Base-by-base conservation (phyloP, 768 basidiomycete species). In the Mycena belliarum region DNA sequence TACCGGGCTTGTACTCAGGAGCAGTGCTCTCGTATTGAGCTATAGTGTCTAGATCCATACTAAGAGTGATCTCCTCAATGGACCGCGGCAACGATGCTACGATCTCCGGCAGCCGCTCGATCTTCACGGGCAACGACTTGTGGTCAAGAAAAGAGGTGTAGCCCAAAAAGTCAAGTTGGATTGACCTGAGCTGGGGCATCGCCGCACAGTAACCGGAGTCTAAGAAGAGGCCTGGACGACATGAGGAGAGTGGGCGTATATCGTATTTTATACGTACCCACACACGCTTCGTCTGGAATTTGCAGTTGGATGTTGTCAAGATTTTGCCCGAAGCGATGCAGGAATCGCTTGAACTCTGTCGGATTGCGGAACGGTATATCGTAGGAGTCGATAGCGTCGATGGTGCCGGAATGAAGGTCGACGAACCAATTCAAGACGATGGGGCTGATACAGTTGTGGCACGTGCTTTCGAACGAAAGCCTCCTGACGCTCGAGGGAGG, bases 31-130 rank as follows among this genome's bases (percentile, higher is more conserved):
- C 37, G 21, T 6, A n/a, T 23, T 35, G 23, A 37, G 2, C 11
- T 8, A 23, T 11, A 4, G 8, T 12, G 18, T 50, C n/a, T 50
- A 24, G 6, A 6, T 7, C 12, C 50, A 52, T 43, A 16, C 3
- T 7, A n/a, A 52, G 50, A 41, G 32, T 32, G 50, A 52, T 42
- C 26, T 52, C 40, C 40, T 42, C 40, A 20, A 52, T 52, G 40
- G 50, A 42, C 15, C 40, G 38, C 26, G 50, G 41, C 41, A 43
- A n/a, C 38, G 23, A 18, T 41, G 40, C 50, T 28, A 52, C n/a
- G 28, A 52, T 52, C 28, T 52, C 29, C 18, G 50, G 50, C 16
- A 52, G 40, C 50, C 24, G 32, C n/a, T 52, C 28, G n/a, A 41
- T 43, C 29, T 26, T 52, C 24, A 16, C 18, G 6, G 41, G 49